Percentiles rank a stretch among this genome's conserved stretches.
These are phyloP conservation scores for Bruguiera sexangula DNA, from an alignment of 345 rosid species.

Conservation along the genomic window DNA sequence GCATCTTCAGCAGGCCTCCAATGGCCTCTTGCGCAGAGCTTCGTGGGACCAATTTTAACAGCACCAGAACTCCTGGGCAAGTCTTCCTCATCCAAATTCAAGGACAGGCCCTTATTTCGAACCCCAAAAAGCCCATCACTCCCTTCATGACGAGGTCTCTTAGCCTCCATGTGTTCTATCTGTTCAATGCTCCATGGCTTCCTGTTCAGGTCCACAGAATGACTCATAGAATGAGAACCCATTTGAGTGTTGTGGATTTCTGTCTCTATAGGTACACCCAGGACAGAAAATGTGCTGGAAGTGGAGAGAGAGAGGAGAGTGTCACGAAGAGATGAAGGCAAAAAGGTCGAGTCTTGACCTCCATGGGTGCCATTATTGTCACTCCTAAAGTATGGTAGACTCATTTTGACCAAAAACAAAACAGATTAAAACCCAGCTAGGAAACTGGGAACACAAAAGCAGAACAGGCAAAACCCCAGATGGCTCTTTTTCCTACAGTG, in stretches of 20 bases:
- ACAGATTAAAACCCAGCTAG: neutral
- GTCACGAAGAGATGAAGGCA: constrained; percentile 17
- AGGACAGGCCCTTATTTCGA: constrained; percentile 23
- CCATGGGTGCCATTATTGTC: constrained; percentile 14
- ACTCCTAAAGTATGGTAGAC: constrained; percentile 17
- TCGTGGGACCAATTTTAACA: constrained; percentile 36
- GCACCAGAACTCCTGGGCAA: constrained; percentile 13
- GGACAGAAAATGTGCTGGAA: constrained; percentile 7
- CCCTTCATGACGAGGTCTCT: constrained; percentile 13
- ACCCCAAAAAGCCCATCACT: constrained; percentile 23
- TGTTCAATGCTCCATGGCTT: constrained; percentile 18
- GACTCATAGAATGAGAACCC: constrained; percentile 30
- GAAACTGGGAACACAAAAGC: neutral
- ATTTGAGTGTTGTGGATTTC: constrained; percentile 24
- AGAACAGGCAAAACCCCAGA: neutral
- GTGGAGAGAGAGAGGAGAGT: constrained; percentile 26
- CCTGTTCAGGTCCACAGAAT: constrained; percentile 20
- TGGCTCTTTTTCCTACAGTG: constrained; percentile 8
- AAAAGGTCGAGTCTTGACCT: constrained; percentile 26
- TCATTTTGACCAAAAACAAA: constrained; percentile 30
- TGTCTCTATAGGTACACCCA: constrained; percentile 10
- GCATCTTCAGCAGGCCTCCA: constrained; percentile 94
- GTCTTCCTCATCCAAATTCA: constrained; percentile 25
- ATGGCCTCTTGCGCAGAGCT: constrained; percentile 75
- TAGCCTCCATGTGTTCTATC: constrained; percentile 24